Conservation (phyloP, 1,284 basidiomycete species). For the Cryptococcus neoformans region DNA sequence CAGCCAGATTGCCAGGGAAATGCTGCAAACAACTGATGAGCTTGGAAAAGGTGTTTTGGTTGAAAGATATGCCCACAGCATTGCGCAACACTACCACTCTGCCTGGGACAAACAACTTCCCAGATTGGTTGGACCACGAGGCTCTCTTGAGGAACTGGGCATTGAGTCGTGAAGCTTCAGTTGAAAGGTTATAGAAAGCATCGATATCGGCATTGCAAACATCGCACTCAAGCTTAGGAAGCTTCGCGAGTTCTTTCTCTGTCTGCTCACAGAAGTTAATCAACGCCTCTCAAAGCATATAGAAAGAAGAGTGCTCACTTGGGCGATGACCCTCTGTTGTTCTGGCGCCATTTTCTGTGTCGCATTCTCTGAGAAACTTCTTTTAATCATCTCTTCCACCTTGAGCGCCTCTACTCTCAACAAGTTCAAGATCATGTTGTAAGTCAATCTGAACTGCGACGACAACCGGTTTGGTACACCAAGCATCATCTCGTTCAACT, state of each 20-base stretch:
- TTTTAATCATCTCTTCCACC: slow-evolving; percentile 99
- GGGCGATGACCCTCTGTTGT: slow-evolving; percentile 79
- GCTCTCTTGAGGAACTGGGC: slow-evolving; percentile 65
- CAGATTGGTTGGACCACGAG: slow-evolving; percentile 61
- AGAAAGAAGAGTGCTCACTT: slow-evolving; percentile 55
- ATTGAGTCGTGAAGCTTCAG: slow-evolving; percentile 65
- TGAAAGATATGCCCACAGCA: slow-evolving; percentile 56
- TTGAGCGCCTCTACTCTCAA: slow-evolving; percentile 92
- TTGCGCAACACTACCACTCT: slow-evolving; percentile 82
- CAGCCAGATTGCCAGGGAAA: slow-evolving; percentile 69
- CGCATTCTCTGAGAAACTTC: slow-evolving; percentile 97
- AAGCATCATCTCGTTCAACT: slow-evolving; percentile 85
- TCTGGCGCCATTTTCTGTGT: slow-evolving; percentile 90
- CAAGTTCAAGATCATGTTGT: slow-evolving; percentile 99
- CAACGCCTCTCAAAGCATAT: not conserved
- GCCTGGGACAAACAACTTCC: slow-evolving; percentile 67
- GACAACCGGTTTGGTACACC: slow-evolving; percentile 88
- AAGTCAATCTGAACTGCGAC: slow-evolving; percentile 96
- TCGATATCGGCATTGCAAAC: slow-evolving; percentile 69
- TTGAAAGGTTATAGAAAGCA: slow-evolving; percentile 71
- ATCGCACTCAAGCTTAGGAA: slow-evolving; percentile 68
- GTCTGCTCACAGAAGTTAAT: slow-evolving; percentile 53
- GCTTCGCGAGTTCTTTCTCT: slow-evolving; percentile 65
- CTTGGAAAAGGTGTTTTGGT: not conserved
- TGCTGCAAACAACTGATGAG: slow-evolving; percentile 56